Conservation (phyloP, 495 filamentous ascomycete genomes). For the Tuber magnatum region DNA sequence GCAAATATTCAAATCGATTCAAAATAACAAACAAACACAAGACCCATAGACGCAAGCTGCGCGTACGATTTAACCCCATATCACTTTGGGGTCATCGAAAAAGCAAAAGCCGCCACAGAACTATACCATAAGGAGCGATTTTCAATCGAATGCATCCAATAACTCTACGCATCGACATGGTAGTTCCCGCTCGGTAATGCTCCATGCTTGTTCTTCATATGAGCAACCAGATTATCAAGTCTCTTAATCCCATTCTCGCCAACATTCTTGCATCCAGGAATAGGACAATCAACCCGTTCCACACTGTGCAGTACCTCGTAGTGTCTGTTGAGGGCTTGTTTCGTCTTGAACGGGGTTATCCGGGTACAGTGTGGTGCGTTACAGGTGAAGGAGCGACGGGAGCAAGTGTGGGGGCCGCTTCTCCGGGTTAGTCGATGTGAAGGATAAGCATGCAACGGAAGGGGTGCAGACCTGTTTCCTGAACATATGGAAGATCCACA, state of each 20-base stretch:
- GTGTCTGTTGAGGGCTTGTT: not conserved
- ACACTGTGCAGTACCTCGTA: not conserved
- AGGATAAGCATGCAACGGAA: not conserved
- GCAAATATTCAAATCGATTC: too few relatives aligned
- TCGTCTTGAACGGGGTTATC: not conserved
- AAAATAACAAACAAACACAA: too few relatives aligned
- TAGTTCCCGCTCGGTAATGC: not conserved
- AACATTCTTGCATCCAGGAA: not conserved
- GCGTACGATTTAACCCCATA: not conserved
- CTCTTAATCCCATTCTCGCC: not conserved
- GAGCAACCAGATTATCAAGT: slow-evolving; percentile 5
- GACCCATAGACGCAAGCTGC: too few relatives aligned
- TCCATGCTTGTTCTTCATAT: not conserved
- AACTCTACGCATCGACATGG: not conserved
- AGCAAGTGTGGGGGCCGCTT: not conserved
- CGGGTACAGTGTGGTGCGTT: not conserved
- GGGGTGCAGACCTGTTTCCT: not conserved
- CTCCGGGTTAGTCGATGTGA: not conserved
- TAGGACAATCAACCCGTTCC: not conserved
- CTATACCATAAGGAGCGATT: not conserved
- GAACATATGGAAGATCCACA: not conserved
- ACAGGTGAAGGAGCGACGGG: not conserved
- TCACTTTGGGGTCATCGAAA: not conserved
- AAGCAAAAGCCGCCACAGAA: not conserved
- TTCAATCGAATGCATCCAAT: not conserved